Percentiles rank a stretch among this genome's conserved stretches.
phyloP scores from a whole-genome alignment of 495 filamentous ascomycete species.

The Tetracladium marchalianum region DNA sequence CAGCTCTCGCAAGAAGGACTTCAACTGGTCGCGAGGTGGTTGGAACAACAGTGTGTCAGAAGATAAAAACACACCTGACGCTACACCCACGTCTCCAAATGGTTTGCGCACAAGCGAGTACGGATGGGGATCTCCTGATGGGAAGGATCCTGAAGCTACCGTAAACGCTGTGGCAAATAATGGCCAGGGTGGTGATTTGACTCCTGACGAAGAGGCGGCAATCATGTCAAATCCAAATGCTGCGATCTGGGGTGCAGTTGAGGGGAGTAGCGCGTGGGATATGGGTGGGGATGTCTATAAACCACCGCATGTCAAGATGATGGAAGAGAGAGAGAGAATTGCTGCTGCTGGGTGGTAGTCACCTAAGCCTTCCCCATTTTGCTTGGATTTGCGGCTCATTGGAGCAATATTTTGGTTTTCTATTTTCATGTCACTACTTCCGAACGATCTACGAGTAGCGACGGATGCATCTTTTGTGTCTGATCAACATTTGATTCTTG shows the following conservation, averaged over 20 bases:
- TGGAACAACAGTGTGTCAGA: too few species aligned
- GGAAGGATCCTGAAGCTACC: neutral
- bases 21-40: neutral
- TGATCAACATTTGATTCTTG: too few species aligned
- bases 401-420: too few species aligned
- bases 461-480: too few species aligned
- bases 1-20: too few species aligned
- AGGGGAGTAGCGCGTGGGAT: neutral
- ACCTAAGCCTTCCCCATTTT: too few species aligned
- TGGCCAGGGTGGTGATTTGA: neutral
- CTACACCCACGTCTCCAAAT: neutral
- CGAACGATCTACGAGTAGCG: too few species aligned
- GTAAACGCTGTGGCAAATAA: neutral
- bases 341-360: slow-evolving; percentile 1
- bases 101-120: neutral
- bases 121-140: neutral
- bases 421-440: too few species aligned
- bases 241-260: neutral
- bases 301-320: slow-evolving; percentile 4
- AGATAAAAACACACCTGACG: too few species aligned
- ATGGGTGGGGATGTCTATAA: slow-evolving; percentile 1
- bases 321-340: neutral
- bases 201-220: too few species aligned
- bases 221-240: too few species aligned
- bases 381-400: too few species aligned